phyloP scores from a whole-genome alignment of 129 eudicot genomes.

The Pittosporum tobira region DNA sequence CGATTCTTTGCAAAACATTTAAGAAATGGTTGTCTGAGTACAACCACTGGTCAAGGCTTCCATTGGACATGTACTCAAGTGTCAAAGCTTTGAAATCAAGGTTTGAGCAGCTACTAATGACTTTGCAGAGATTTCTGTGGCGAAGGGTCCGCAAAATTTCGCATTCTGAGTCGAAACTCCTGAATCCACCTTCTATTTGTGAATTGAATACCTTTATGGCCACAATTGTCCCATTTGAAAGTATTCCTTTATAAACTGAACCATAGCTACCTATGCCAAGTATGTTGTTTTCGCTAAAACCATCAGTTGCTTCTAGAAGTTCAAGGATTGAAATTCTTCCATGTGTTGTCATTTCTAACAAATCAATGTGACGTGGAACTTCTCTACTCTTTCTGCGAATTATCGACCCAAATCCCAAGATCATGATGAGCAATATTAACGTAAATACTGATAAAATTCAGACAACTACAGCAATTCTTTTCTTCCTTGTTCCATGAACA shows the following conservation, averaged over 20 bases:
- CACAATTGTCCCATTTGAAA: not conserved
- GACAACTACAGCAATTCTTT: not conserved
- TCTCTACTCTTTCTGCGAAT: not conserved
- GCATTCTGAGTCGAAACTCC: not conserved
- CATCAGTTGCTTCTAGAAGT: constrained; percentile 14
- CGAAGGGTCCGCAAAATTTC: not conserved
- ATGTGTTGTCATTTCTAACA: not conserved
- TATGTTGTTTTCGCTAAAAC: constrained; percentile 18
- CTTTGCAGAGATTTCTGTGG: not conserved
- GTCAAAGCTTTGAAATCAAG: constrained; percentile 18
- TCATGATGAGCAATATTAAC: not conserved
- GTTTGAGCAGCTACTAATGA: not conserved
- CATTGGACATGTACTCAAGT: constrained; percentile 33
- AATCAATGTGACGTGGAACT: too few relatives aligned
- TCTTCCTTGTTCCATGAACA: not conserved
- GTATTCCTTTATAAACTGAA: not conserved
- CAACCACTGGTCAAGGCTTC: constrained; percentile 35
- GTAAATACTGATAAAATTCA: constrained; percentile 16
- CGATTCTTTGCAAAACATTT: constrained; percentile 20
- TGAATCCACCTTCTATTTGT: not conserved
- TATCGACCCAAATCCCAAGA: not conserved
- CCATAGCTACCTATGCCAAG: constrained; percentile 31
- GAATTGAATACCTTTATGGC: not conserved
- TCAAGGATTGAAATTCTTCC: constrained; percentile 27
- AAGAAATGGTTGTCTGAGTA: constrained; percentile 11